Evolutionary conservation across 352 stramenopile genomes (phyloP), one percentile per base, ranked within the genome.

Genomic region (Thalassiosira hispida): DNA sequence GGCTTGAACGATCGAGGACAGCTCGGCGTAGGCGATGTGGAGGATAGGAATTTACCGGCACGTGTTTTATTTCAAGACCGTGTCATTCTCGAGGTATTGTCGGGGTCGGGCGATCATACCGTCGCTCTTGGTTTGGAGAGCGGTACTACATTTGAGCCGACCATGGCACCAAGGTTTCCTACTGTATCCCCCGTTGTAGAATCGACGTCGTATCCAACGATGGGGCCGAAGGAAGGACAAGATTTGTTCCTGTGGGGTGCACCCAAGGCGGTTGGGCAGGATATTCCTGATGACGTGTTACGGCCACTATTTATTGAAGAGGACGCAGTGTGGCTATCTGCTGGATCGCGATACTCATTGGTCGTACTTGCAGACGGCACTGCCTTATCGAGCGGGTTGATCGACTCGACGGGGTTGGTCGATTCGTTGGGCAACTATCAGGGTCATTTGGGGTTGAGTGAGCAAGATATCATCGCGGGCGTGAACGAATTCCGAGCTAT

Each of bases 1-100:
- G 78, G 78, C 2, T 66, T 73, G 35, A 85, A 85, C 35, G 27
- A 62, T 44, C 56, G 62, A 47, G 78, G 78, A 5, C 68, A 85
- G 47, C 71, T 85, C 40, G 78, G 78, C 25, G 42, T 60, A 38
- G 77, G 77, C 1, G 70, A 84, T 60, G 14, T 22, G 47, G 35
- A 71, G 22, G 59, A 84, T 20, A 64, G 61, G 25, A 80, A 77
- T 42, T 22, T 69, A 40, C 77, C 77, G 23, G 65, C 63, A 22
- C 29, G n/a, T 56, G 68, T 84, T 7, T 23, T 47, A 9, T 84
- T 84, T 47, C 20, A 68, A 57, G 20, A 4, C 5, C 8, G 1
- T 9, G 20, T 53, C 1, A 27, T 53, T 8, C 18, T 53, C 2
- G 46, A 53, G 14, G n/a, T 29, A 18, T 23, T 53, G 46, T 29